Conservation (phyloP, 2,329 filamentous ascomycete species). For the Monilinia fructicola region DNA sequence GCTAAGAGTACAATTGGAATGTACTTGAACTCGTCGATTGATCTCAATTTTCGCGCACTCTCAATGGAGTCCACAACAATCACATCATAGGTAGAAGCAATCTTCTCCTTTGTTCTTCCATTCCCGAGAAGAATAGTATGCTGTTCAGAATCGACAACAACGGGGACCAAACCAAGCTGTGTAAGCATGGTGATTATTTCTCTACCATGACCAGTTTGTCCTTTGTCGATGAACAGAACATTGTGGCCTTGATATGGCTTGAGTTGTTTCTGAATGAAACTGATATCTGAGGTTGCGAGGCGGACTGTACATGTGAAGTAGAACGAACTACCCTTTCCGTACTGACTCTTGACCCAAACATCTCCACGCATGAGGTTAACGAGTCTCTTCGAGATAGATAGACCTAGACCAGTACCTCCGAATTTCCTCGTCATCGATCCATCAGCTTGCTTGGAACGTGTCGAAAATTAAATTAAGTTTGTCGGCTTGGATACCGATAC, state of each 20-base stretch:
- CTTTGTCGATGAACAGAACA: conserved; percentile 92
- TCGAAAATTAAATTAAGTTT: conserved; percentile 98
- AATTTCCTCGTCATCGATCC: conserved; percentile 96
- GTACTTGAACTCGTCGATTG: conserved; percentile 95
- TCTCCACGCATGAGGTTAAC: conserved; percentile 96
- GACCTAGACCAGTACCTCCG: conserved; percentile 86
- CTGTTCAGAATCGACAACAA: conserved; percentile 79
- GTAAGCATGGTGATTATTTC: conserved; percentile 77
- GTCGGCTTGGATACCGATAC: conserved; percentile 92
- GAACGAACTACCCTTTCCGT: conserved; percentile 89
- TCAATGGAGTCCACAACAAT: conserved; percentile 94
- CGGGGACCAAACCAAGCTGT: conserved; percentile 74
- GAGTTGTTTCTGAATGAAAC: conserved; percentile 77
- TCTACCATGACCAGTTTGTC: conserved; percentile 72
- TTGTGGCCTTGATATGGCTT: conserved; percentile 89
- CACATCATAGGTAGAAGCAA: conserved; percentile 70
- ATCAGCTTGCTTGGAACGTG: conserved; percentile 98
- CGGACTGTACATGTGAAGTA: conserved; percentile 94
- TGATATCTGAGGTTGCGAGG: conserved; percentile 75
- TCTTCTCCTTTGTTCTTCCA: conserved; percentile 50
- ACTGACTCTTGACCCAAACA: conserved; percentile 92
- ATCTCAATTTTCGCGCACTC: conserved; percentile 79
- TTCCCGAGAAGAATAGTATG: conserved; percentile 53
- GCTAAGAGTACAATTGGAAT: conserved; percentile 92
- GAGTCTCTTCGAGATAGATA: conserved; percentile 92